These are phyloP conservation scores for Pseudozyma hubeiensis DNA, from an alignment of 1,284 basidiomycete species.

Conservation along the genomic window DNA sequence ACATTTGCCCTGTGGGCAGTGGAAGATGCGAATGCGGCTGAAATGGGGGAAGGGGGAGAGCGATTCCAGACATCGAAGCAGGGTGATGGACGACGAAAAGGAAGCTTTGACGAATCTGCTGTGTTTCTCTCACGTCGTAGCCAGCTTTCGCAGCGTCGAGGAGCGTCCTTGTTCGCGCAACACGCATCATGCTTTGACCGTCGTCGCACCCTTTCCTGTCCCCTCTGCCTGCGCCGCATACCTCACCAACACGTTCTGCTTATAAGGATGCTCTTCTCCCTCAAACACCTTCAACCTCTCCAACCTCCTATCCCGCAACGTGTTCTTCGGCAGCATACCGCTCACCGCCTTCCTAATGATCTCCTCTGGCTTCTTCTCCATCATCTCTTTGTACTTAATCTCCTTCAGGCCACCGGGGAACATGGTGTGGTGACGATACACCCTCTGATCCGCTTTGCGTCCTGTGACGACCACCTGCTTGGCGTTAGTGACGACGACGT, in stretches of 20 bases:
- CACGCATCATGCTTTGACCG: constrained; percentile 9
- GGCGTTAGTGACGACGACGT: constrained; percentile 94
- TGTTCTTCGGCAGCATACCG: constrained; percentile 69
- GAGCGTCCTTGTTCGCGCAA: too few relatives aligned
- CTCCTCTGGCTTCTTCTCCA: constrained; percentile 84
- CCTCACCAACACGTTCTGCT: constrained; percentile 49
- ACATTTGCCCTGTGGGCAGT: constrained; percentile 10
- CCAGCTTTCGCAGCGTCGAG: too few relatives aligned
- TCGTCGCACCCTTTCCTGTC: constrained; percentile 9
- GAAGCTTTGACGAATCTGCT: too few relatives aligned
- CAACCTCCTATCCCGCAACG: constrained; percentile 63
- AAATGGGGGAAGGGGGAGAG: not conserved
- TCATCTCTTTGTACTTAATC: constrained; percentile 64
- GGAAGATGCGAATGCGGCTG: not conserved
- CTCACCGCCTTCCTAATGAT: constrained; percentile 67
- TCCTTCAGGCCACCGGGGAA: constrained; percentile 89
- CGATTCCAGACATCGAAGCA: too few relatives aligned
- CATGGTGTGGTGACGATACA: constrained; percentile 91
- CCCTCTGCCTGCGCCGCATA: constrained; percentile 11
- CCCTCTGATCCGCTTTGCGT: constrained; percentile 84
- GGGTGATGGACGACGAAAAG: too few relatives aligned
- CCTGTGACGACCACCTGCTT: constrained; percentile 87
- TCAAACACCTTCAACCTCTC: constrained; percentile 66
- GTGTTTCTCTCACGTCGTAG: too few relatives aligned
- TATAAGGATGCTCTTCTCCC: constrained; percentile 63